A percentile compares a stretch with the other conserved stretches of the same genome.
Conservation (phyloP, 2,329 filamentous ascomycete genomes). For the Trichoderma polysporum region DNA sequence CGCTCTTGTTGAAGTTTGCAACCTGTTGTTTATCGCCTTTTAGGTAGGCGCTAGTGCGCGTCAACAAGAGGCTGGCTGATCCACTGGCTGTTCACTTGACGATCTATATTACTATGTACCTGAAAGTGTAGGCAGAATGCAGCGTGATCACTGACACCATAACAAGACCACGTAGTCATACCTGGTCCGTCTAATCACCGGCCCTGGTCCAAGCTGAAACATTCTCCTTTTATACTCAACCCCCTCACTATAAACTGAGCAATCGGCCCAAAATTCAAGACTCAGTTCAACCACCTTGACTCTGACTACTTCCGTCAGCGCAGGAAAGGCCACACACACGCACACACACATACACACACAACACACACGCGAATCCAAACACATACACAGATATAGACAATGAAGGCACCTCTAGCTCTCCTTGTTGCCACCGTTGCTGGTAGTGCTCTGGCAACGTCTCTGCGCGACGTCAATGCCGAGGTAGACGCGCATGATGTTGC, state of each 20-base stretch:
- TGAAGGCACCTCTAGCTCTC: slow-evolving; percentile 4
- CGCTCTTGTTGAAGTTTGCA: not conserved
- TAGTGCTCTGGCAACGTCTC: not conserved
- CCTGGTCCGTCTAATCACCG: not conserved
- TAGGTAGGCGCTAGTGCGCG: not conserved
- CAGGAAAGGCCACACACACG: too few relatives aligned
- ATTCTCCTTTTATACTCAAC: not conserved
- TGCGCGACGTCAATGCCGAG: not conserved
- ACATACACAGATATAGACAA: not conserved
- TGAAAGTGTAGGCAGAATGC: not conserved
- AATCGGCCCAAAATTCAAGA: not conserved
- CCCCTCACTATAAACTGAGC: not conserved
- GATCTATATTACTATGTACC: too few relatives aligned
- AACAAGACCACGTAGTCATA: not conserved
- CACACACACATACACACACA: not conserved
- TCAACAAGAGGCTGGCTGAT: not conserved
- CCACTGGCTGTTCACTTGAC: not conserved
- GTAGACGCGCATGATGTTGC: not conserved
- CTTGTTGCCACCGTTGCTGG: not conserved
- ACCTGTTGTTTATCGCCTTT: not conserved
- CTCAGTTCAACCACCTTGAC: not conserved
- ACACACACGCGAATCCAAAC: too few relatives aligned
- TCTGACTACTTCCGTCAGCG: not conserved
- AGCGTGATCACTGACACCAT: not conserved
- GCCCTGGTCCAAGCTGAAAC: not conserved